A percentile compares a stretch with the other conserved stretches of the same genome.
These are phyloP conservation scores for Pseudopyricularia cyperi DNA, from an alignment of 2,329 filamentous ascomycete species.

Conservation along the genomic window DNA sequence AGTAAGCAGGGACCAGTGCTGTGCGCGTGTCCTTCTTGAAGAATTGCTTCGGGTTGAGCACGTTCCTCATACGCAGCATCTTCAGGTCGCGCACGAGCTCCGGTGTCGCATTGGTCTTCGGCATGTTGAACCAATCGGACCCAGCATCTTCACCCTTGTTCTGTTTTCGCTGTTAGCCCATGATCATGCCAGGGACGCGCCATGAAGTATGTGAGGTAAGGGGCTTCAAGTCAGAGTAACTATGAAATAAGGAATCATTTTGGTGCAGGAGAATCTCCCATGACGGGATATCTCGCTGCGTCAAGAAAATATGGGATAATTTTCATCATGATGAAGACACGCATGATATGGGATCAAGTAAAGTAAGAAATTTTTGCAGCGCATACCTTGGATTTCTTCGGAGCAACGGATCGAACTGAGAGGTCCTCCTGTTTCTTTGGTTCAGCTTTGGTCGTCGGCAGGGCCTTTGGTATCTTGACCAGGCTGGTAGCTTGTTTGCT, in stretches of 20 bases:
- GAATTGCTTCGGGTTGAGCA: constrained; percentile 78
- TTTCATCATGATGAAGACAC: constrained; percentile 55
- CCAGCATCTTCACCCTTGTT: constrained; percentile 49
- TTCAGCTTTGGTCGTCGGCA: background rate
- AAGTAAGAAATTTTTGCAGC: background rate
- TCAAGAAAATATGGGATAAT: constrained; percentile 57
- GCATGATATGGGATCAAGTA: background rate
- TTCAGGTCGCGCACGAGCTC: constrained; percentile 75
- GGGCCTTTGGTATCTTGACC: background rate
- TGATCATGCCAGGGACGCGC: constrained; percentile 5
- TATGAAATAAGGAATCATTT: constrained; percentile 52
- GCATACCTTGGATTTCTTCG: constrained; percentile 18
- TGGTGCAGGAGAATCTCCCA: constrained; percentile 60
- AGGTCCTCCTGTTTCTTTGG: constrained; percentile 13
- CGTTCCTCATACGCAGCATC: constrained; percentile 74
- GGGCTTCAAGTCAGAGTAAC: constrained; percentile 50
- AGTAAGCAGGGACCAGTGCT: constrained; percentile 63
- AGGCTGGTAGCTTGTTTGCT: constrained; percentile 5
- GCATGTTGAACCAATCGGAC: constrained; percentile 75
- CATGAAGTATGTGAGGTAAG: constrained; percentile 9
- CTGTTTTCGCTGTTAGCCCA: constrained; percentile 13
- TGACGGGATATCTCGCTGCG: constrained; percentile 65
- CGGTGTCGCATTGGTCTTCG: constrained; percentile 69
- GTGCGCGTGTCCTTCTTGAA: constrained; percentile 79
- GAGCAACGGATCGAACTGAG: constrained; percentile 11